Evolutionary conservation across 108 stramenopile genomes (phyloP), one percentile per base, ranked within the genome.

Genomic region (Nitzschia sp.): DNA sequence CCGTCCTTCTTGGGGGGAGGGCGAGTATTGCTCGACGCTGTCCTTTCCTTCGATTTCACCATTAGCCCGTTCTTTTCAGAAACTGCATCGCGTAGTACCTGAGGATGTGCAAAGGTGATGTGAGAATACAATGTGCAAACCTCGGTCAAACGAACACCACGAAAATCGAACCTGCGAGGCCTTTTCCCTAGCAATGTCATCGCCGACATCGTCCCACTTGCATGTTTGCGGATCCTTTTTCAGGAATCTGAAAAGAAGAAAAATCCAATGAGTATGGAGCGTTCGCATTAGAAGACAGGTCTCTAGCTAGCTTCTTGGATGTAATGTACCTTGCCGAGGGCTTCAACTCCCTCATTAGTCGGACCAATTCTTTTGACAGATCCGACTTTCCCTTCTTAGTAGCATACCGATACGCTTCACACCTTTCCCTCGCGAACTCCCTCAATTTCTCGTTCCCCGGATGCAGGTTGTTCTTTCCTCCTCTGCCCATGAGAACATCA

Each of bases 71-170:
- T 59, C 61, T 62, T 62, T 21, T 38, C 35, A 30, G 80, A 62
- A 18, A 88, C 86, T 8, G 93, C 89, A 83, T 94, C 93, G 34
- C 93, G 80, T 33, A 94, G 58, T 21, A 82, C 85, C n/a, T n/a
- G n/a, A n/a, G n/a, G n/a, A n/a, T n/a, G n/a, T n/a, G n/a, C n/a
- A n/a, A n/a, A n/a, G n/a, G n/a, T n/a, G n/a, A n/a, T n/a, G n/a
- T n/a, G n/a, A n/a, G n/a, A n/a, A n/a, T n/a, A n/a, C n/a, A n/a
- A n/a, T n/a, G n/a, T n/a, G n/a, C n/a, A n/a, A n/a, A n/a, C n/a
- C n/a, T n/a, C n/a, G n/a, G n/a, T n/a, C n/a, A n/a, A n/a, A n/a
- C n/a, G n/a, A n/a, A n/a, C n/a, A n/a, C n/a, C n/a, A n/a, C n/a
- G n/a, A n/a, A n/a, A n/a, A n/a, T n/a, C n/a, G n/a, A n/a, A n/a